Evolutionary conservation across 257 asterid genomes (phyloP), one percentile per base, ranked within the genome.

Genomic region (Jacaranda copaia): DNA sequence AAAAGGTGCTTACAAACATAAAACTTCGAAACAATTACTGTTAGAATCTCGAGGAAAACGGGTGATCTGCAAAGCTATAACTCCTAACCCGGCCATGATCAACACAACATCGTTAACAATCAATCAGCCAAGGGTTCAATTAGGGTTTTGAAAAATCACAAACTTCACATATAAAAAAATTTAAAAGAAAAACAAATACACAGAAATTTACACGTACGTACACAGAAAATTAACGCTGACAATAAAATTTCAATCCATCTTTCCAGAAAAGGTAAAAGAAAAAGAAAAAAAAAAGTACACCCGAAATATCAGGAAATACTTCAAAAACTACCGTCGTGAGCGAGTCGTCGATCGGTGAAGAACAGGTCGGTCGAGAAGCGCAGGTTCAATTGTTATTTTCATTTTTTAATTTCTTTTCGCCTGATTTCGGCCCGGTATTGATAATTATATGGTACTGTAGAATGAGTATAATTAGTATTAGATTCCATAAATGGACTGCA

Each of bases 71-170:
- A 86, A 82, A 76, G 73, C 79, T 81, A 69, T 68, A 81, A 80
- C 87, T 81, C 82, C 69, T 70, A 79, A 77, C 72, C 78, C 88
- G 74, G 85, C 73, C 83, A 85, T 79, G 86, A 89, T 77, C 81
- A 81, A 73, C 75, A 58, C 72, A 81, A 25, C 70, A 78, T 65
- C 84, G 65, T 60, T 20, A 82, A 72, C 56, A 77, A 82, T 65
- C 84, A 76, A 88, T 84, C 82, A 85, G 58, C 81, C 69, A 57
- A 79, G 92, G 87, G 89, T 88, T 87, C 90, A 86, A 83, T 90
- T 87, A 88, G 93, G 97, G 94, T 88, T 93, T 84, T 81, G 82
- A 82, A 79, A 77, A 82, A 73, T 59, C 53, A 77, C 55, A 48
- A 14, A 25, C 81, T 72, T 46, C 46, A 63, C 11, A 56, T 51